These are phyloP conservation scores for Lactarius sp. DNA, from an alignment of 768 basidiomycete species.

Conservation along the genomic window DNA sequence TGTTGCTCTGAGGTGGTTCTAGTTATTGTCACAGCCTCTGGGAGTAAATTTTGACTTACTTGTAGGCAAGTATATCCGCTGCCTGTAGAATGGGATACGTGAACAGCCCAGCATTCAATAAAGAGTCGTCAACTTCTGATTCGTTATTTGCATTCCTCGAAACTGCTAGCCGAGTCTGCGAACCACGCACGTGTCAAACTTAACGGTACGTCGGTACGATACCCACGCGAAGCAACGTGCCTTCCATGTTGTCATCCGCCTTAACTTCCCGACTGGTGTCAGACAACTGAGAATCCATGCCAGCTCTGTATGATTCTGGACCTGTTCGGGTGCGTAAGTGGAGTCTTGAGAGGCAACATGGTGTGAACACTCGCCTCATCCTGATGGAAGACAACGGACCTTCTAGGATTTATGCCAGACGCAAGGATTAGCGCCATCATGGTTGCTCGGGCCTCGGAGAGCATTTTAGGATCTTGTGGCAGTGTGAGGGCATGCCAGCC, in stretches of 20 bases:
- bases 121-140: slow-evolving; percentile 73
- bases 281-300: slow-evolving; percentile 88
- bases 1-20: slow-evolving; percentile 53
- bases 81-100: slow-evolving; percentile 93
- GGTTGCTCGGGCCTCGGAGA: slow-evolving; percentile 60
- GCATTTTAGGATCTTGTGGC: slow-evolving; percentile 69
- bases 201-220: neutral
- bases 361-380: slow-evolving; percentile 55
- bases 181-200: neutral
- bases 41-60: slow-evolving; percentile 40
- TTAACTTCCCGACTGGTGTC: slow-evolving; percentile 74
- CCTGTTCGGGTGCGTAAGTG: slow-evolving; percentile 40
- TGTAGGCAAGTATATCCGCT: slow-evolving; percentile 85
- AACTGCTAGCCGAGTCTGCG: slow-evolving; percentile 67
- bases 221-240: slow-evolving; percentile 36
- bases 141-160: slow-evolving; percentile 70
- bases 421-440: slow-evolving; percentile 83
- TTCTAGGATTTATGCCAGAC: slow-evolving; percentile 73
- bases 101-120: slow-evolving; percentile 80
- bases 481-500: slow-evolving; percentile 94
- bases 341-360: neutral
- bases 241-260: slow-evolving; percentile 97
- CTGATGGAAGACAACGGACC: slow-evolving; percentile 78
- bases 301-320: slow-evolving; percentile 77
- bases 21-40: neutral